These are phyloP conservation scores for Epichloe aotearoae DNA, from an alignment of 2,329 filamentous ascomycete species.

Conservation along the genomic window DNA sequence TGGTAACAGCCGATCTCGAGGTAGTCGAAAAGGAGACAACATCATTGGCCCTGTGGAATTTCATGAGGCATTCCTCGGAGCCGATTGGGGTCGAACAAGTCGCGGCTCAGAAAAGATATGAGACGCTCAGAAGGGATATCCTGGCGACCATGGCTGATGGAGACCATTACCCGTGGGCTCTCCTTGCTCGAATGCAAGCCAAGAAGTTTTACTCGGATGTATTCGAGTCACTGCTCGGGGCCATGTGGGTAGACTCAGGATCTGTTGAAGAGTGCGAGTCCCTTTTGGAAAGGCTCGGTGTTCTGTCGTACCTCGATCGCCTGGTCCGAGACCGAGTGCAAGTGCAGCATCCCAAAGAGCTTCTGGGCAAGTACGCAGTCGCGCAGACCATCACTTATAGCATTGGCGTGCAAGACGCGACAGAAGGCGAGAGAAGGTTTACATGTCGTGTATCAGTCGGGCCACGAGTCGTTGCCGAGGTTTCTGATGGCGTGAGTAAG, in stretches of 20 bases:
- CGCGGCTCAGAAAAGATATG: slow-evolving; percentile 31
- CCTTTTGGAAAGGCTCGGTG: slow-evolving; percentile 50
- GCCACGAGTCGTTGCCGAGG: slow-evolving; percentile 29
- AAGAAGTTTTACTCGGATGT: slow-evolving; percentile 77
- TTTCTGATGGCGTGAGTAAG: slow-evolving; percentile 30
- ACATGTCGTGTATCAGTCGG: slow-evolving; percentile 38
- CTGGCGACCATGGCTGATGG: slow-evolving; percentile 34
- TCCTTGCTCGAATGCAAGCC: slow-evolving; percentile 49
- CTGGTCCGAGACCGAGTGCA: slow-evolving; percentile 47
- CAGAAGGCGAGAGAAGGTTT: slow-evolving; percentile 16
- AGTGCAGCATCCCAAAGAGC: slow-evolving; percentile 52
- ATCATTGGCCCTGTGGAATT: slow-evolving; percentile 48
- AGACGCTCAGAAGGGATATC: slow-evolving; percentile 35
- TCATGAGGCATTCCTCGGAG: slow-evolving; percentile 46
- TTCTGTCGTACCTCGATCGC: slow-evolving; percentile 49
- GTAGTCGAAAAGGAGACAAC: slow-evolving; percentile 10
- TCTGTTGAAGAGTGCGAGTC: slow-evolving; percentile 42
- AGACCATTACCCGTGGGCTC: slow-evolving; percentile 60
- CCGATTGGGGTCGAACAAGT: slow-evolving; percentile 35
- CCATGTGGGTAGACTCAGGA: slow-evolving; percentile 71
- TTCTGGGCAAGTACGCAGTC: slow-evolving; percentile 46
- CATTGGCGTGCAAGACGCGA: slow-evolving; percentile 14
- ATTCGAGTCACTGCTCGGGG: slow-evolving; percentile 68
- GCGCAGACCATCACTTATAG: slow-evolving; percentile 41
- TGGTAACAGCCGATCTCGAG: slow-evolving; percentile 7